These are phyloP conservation scores for Fusarium guadeloupense DNA, from an alignment of 2,329 filamentous ascomycete species.

Conservation along the genomic window DNA sequence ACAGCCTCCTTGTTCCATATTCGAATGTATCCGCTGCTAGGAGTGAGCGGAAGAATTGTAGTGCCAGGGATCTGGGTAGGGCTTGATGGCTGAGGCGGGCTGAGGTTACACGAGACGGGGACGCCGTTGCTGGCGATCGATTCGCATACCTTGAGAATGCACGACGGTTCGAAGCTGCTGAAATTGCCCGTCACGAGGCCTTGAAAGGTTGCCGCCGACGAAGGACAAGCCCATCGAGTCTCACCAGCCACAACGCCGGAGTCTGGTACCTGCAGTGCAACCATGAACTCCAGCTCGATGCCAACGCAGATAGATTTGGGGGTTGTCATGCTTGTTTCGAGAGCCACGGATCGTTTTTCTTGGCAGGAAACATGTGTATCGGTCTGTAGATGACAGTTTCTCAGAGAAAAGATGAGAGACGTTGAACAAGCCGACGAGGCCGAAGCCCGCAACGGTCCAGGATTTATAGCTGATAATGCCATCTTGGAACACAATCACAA, in stretches of 20 bases:
- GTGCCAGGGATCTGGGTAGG: constrained; percentile 8
- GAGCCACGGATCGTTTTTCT: not conserved
- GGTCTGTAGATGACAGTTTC: constrained; percentile 2
- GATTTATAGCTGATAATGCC: constrained; percentile 26
- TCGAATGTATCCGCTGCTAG: constrained; percentile 21
- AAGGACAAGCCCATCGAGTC: constrained; percentile 25
- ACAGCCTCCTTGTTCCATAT: constrained; percentile 31
- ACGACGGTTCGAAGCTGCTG: constrained; percentile 1
- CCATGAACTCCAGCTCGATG: constrained; percentile 44
- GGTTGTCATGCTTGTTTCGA: constrained; percentile 3
- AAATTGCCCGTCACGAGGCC: constrained; percentile 28
- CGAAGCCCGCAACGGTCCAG: constrained; percentile 11
- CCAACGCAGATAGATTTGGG: constrained; percentile 33
- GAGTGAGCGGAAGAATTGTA: constrained; percentile 18
- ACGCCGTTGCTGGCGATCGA: constrained; percentile 31
- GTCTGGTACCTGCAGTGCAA: constrained; percentile 25
- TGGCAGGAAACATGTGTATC: constrained; percentile 1
- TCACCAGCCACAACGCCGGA: constrained; percentile 6
- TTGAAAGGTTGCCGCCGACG: constrained; percentile 4
- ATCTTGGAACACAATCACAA: constrained; percentile 22
- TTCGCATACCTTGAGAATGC: constrained; percentile 37
- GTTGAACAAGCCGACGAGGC: constrained; percentile 21
- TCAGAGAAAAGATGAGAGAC: not conserved
- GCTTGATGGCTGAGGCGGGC: constrained; percentile 6
- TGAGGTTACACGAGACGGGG: constrained; percentile 28